Evolutionary conservation across 192 early-diverging fungal species (phyloP).

Genomic region (Gaertneriomyces sp.): DNA sequence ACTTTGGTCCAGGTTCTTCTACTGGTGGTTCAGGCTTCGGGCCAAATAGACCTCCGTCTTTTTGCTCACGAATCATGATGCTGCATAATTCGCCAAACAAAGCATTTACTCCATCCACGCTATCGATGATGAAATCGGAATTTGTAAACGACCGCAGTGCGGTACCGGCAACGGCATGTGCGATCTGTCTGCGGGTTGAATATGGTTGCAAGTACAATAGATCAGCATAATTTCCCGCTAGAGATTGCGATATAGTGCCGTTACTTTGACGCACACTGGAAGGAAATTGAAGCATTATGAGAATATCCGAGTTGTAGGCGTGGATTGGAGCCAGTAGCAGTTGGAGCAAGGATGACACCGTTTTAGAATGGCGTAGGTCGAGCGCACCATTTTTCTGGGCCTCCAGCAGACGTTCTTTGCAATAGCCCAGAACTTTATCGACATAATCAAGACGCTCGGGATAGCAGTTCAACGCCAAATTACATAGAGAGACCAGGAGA

Average conservation of each 20-base stretch:
- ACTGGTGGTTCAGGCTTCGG: slow-evolving; percentile 25
- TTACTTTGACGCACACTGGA: slow-evolving; percentile 37
- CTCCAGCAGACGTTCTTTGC: slow-evolving; percentile 67
- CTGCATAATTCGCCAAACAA: slow-evolving; percentile 73
- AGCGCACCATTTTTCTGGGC: slow-evolving; percentile 29
- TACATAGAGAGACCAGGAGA: slow-evolving; percentile 80
- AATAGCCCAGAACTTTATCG: slow-evolving; percentile 88
- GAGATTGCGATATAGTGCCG: slow-evolving; percentile 24
- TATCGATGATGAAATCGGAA: slow-evolving; percentile 49
- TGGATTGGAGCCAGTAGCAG: slow-evolving; percentile 81
- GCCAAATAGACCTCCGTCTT: slow-evolving; percentile 64
- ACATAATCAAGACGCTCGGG: slow-evolving; percentile 83
- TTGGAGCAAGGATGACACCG: slow-evolving; percentile 70
- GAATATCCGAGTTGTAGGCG: slow-evolving; percentile 57
- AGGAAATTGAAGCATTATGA: slow-evolving; percentile 51
- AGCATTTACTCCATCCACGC: slow-evolving; percentile 72
- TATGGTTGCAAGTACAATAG: slow-evolving; percentile 81
- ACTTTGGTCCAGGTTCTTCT: slow-evolving; percentile 26
- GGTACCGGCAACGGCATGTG: slow-evolving; percentile 57
- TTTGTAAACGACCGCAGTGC: slow-evolving; percentile 14
- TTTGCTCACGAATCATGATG: slow-evolving; percentile 78
- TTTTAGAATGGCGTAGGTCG: slow-evolving; percentile 66
- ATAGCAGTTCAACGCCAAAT: slow-evolving; percentile 88
- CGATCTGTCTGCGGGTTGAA: slow-evolving; percentile 76
- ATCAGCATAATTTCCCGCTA: slow-evolving; percentile 76